Base-by-base conservation (phyloP, 148 eudicot genomes). In the Rhododendron molle region DNA sequence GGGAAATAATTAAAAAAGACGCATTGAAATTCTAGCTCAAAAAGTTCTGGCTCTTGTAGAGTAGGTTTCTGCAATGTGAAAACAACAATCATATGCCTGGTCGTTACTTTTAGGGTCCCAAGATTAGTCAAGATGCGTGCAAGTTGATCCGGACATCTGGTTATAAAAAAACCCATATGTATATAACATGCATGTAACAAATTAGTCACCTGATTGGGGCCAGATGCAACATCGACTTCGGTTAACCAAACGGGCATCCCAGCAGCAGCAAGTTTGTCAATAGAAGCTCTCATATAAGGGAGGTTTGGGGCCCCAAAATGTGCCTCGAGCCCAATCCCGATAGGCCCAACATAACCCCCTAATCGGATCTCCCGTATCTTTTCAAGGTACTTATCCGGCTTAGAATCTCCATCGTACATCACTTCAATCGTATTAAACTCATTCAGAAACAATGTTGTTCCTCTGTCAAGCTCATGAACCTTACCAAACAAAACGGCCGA, bases 351-450 rank as follows among this genome's bases (percentile, higher is more conserved):
- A 28, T 12, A 71, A 1, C 92, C 89, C 13, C 82, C 73, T 0
- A 32, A 8, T 10, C 58, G 23, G 7, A 94, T 18, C 74, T 89
- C 79, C 1, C 13, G 7, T 3, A 94, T n/a, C 78, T 89, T 92
- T 18, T 84, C 34, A 44, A 92, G 23, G 67, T 91, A 93, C 44
- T 82, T 87, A 2, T 90, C 81, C 7, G 96, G 94, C 0, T 90
- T 73, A 9, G 89, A 40, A 0, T 54, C 2, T 0, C 44, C 40
- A n/a, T 94, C 94, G 3, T 32, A 0, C 5, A 43, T 28, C 7
- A 88, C 83, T 44, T 94, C 96, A 12, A 92, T 86, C 0, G 95
- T 94, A 80, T 94, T 91, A 54, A 50, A 92, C 1, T 94, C 95
- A 54, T 94, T 94, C 85, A 94, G 26, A 76, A 91, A 94, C 87